These are phyloP conservation scores for Claviceps fusiformis DNA, from an alignment of 2,329 filamentous ascomycete species.

Conservation along the genomic window DNA sequence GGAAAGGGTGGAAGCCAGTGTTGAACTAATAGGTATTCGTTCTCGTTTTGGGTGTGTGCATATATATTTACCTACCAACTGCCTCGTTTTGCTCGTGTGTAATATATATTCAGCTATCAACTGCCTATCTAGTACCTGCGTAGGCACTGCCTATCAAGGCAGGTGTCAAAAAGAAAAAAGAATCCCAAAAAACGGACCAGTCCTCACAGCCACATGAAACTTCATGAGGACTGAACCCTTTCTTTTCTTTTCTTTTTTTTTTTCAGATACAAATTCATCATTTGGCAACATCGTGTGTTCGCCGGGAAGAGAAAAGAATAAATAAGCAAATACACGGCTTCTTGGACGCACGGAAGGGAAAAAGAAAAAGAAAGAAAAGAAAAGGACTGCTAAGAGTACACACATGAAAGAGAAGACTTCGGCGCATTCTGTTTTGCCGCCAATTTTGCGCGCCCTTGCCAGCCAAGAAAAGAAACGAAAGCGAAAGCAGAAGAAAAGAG, in stretches of 20 bases:
- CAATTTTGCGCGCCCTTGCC: background rate
- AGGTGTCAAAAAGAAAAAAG: too few relatives aligned
- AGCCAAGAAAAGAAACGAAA: background rate
- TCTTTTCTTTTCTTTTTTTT: too few relatives aligned
- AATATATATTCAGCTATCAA: too few relatives aligned
- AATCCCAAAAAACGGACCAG: background rate
- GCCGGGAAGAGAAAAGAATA: background rate
- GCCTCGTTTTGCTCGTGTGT: background rate
- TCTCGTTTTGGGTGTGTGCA: background rate
- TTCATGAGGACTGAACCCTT: background rate
- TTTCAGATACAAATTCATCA: background rate
- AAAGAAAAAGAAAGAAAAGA: background rate
- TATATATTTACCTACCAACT: background rate
- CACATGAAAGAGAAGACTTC: background rate
- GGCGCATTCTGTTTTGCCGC: background rate
- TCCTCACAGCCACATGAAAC: background rate
- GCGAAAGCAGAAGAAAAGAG: background rate
- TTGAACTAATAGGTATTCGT: constrained; percentile 16
- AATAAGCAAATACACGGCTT: background rate
- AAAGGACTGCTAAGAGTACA: background rate
- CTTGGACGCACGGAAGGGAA: background rate
- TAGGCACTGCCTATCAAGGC: too few relatives aligned
- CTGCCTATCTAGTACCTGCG: too few relatives aligned
- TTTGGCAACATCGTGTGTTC: background rate
- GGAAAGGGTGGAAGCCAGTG: constrained; percentile 46